phyloP scores from a whole-genome alignment of 2,329 filamentous ascomycete genomes.

The Aspergillus oerlinghausenensis region DNA sequence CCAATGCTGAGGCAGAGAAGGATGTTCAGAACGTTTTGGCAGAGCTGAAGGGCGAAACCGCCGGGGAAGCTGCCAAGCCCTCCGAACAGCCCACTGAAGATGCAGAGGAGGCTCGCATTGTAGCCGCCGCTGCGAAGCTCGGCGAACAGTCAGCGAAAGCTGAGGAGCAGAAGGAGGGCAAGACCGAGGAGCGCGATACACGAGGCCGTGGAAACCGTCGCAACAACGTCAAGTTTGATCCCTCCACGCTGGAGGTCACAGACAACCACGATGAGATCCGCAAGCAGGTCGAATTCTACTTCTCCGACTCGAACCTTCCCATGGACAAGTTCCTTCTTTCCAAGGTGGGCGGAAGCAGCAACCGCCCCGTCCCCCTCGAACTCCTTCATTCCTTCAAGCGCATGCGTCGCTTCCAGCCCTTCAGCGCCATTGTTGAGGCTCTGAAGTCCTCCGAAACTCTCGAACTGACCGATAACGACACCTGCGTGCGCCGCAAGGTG shows the following conservation, averaged over 20 bases:
- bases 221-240: conserved; percentile 67
- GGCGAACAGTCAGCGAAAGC: conserved; percentile 36
- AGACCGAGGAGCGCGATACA: conserved; percentile 17
- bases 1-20: conserved; percentile 42
- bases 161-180: conserved; percentile 25
- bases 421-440: conserved; percentile 75
- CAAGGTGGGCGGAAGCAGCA: conserved; percentile 71
- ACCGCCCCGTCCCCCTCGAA: conserved; percentile 67
- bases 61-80: conserved; percentile 10
- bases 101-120: conserved; percentile 35
- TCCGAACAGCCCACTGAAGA: conserved; percentile 13
- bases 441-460: conserved; percentile 72
- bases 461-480: conserved; percentile 69
- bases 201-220: conserved; percentile 27
- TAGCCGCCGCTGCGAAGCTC: conserved; percentile 34
- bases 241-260: conserved; percentile 62
- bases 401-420: conserved; percentile 92
- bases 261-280: conserved; percentile 77
- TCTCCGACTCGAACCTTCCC: conserved; percentile 84
- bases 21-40: conserved; percentile 44
- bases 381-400: conserved; percentile 84
- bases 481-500: conserved; percentile 68
- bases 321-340: conserved; percentile 83
- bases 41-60: conserved; percentile 38
- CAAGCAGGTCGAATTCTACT: conserved; percentile 95